Percentiles rank a stretch among this genome's conserved stretches.
Evolutionary conservation across 805 yeast species (phyloP).

Genomic region (Starmerella scarabaei): DNA sequence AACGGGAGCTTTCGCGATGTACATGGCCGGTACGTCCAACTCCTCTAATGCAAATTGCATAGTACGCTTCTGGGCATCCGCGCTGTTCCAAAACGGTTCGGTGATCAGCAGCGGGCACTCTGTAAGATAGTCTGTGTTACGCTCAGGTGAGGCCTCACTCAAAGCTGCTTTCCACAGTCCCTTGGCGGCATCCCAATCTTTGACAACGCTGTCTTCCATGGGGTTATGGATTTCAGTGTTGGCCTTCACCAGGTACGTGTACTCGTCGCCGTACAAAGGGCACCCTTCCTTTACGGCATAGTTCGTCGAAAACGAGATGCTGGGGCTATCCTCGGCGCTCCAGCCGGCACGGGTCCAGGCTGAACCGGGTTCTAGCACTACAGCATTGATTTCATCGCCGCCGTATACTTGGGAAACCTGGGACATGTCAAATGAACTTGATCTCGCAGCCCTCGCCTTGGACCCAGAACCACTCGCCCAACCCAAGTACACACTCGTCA

Average conservation of each 20-base stretch:
- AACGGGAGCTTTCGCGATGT: conserved; percentile 69
- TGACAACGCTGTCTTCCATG: conserved; percentile 19
- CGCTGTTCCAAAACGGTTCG: conserved; percentile 77
- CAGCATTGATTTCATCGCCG: conserved; percentile 73
- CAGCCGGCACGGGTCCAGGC: conserved; percentile 71
- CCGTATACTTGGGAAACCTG: conserved; percentile 22
- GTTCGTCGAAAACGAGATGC: conserved; percentile 33
- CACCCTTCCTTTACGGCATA: conserved; percentile 13
- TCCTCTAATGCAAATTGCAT: conserved; percentile 61
- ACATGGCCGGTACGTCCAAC: conserved; percentile 66
- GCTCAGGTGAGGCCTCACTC: conserved; percentile 31
- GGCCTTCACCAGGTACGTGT: conserved; percentile 10
- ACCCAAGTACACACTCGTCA: too few relatives aligned
- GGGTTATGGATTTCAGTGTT: conserved; percentile 16
- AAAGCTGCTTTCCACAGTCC: conserved; percentile 60
- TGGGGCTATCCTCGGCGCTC: conserved; percentile 87
- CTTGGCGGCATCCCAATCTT: conserved; percentile 76
- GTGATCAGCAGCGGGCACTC: conserved; percentile 73
- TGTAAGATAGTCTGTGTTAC: conserved; percentile 24
- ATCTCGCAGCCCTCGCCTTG: too few relatives aligned
- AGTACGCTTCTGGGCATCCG: conserved; percentile 50
- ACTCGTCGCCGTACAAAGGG: conserved; percentile 20
- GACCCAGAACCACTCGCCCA: too few relatives aligned
- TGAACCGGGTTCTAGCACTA: conserved; percentile 87
- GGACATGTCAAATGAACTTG: too few relatives aligned